phyloP scores from a whole-genome alignment of 1,284 basidiomycete species.

The Leccinum huronense region DNA sequence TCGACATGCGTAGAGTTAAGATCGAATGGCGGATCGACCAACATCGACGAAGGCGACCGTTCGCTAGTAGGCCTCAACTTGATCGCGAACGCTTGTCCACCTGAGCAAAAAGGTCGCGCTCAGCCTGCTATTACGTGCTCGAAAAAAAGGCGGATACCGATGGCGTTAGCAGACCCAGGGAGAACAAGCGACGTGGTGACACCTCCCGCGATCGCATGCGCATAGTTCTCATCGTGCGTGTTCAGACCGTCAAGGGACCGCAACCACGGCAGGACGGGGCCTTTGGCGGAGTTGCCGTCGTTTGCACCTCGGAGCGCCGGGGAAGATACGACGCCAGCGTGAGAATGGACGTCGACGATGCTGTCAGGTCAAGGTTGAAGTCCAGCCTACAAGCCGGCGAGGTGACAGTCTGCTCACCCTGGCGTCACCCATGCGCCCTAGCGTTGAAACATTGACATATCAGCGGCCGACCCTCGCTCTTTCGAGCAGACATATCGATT shows the following conservation, averaged over 20 bases:
- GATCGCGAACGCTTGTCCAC: conserved; percentile 49
- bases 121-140: conserved; percentile 19
- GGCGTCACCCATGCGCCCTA: conserved; percentile 50
- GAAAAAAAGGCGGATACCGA: conserved; percentile 41
- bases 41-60: conserved; percentile 43
- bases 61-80: conserved; percentile 48
- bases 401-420: conserved; percentile 30
- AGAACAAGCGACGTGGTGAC: conserved; percentile 70
- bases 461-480: not conserved
- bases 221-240: conserved; percentile 33
- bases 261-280: conserved; percentile 40
- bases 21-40: conserved; percentile 47
- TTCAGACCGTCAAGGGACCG: conserved; percentile 33
- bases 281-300: conserved; percentile 44
- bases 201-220: conserved; percentile 38
- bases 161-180: conserved; percentile 56
- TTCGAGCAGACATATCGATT: not conserved
- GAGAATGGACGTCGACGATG: conserved; percentile 65
- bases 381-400: not conserved
- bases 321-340: conserved; percentile 50
- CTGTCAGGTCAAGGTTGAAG: conserved; percentile 4
- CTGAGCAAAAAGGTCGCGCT: conserved; percentile 29
- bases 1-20: conserved; percentile 36
- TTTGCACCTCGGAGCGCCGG: conserved; percentile 45
- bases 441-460: not conserved